A percentile compares a stretch with the other conserved stretches of the same genome.
These are phyloP conservation scores for Fistulinella prunicolor DNA, from an alignment of 768 basidiomycete species.

Conservation along the genomic window DNA sequence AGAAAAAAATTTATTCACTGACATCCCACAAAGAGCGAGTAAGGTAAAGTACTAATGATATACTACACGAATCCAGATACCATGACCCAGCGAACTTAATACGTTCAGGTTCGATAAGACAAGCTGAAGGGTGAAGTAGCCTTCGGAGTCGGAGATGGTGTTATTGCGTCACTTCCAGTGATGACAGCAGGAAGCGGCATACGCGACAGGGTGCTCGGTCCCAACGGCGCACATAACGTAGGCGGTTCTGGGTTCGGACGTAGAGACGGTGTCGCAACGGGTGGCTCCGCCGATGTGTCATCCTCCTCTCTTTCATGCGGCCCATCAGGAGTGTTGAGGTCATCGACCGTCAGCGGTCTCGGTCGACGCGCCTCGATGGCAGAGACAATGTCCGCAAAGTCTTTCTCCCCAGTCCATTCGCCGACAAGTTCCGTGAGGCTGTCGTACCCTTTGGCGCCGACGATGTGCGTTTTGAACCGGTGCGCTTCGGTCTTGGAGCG, in stretches of 20 bases:
- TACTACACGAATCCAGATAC: too few relatives aligned
- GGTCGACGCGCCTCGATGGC: slow-evolving; percentile 38
- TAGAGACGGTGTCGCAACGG: slow-evolving; percentile 43
- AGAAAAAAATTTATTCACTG: too few relatives aligned
- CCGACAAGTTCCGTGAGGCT: slow-evolving; percentile 51
- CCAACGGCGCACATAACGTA: slow-evolving; percentile 40
- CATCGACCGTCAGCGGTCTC: slow-evolving; percentile 18
- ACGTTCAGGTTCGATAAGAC: slow-evolving; percentile 11
- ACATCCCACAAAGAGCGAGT: too few relatives aligned
- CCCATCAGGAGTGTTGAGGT: too few relatives aligned
- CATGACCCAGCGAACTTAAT: not conserved
- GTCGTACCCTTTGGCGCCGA: slow-evolving; percentile 61
- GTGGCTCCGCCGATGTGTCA: slow-evolving; percentile 33
- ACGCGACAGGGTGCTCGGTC: slow-evolving; percentile 39
- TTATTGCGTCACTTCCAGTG: slow-evolving; percentile 43
- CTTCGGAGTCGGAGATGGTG: slow-evolving; percentile 42
- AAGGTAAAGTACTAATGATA: too few relatives aligned
- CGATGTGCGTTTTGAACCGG: slow-evolving; percentile 48
- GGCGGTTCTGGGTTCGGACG: slow-evolving; percentile 62
- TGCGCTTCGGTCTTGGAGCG: slow-evolving; percentile 60
- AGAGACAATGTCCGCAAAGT: slow-evolving; percentile 52
- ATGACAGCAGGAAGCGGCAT: slow-evolving; percentile 38
- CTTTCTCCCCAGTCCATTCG: slow-evolving; percentile 57
- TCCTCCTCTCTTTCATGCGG: too few relatives aligned
- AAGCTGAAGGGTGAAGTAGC: slow-evolving; percentile 12